A percentile compares a stretch with the other conserved stretches of the same genome.
Conservation (phyloP, 2,329 filamentous ascomycete genomes). For the Cladosporium halotolerans region DNA sequence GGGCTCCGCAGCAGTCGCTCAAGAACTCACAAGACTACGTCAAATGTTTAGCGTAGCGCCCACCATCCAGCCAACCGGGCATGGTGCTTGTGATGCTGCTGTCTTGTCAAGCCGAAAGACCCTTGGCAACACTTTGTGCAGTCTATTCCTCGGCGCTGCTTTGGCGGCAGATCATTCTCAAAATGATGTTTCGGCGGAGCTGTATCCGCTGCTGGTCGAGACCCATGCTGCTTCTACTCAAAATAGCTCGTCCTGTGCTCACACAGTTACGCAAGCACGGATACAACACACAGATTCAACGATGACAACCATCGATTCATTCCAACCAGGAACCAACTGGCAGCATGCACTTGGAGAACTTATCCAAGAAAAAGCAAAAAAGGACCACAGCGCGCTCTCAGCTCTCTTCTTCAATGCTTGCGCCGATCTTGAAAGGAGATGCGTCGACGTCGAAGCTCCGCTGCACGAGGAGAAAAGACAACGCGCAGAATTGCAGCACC, state of each 20-base stretch:
- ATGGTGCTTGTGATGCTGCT: neutral
- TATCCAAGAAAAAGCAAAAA: conserved; percentile 38
- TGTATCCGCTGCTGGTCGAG: conserved; percentile 7
- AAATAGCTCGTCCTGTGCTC: neutral
- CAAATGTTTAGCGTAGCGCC: neutral
- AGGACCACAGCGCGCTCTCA: conserved; percentile 43
- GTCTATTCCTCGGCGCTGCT: conserved; percentile 3
- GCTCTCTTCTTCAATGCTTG: conserved; percentile 48
- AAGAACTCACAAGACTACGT: neutral
- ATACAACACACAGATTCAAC: neutral
- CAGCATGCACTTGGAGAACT: conserved; percentile 39
- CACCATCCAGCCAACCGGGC: neutral
- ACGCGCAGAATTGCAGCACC: conserved; percentile 29
- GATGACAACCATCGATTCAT: neutral
- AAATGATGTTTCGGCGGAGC: neutral
- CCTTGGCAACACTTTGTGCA: neutral
- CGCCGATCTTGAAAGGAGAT: conserved; percentile 51
- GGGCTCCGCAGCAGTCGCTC: conserved; percentile 3
- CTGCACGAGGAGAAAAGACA: conserved; percentile 40
- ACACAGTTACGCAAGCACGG: neutral
- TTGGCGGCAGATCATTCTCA: conserved; percentile 9
- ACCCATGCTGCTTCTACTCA: neutral
- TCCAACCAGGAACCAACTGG: conserved; percentile 38
- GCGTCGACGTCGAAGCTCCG: conserved; percentile 49
- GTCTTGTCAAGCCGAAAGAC: neutral